Evolutionary conservation across 73 alveolate genomes (phyloP), one percentile per base, ranked within the genome.

Genomic region (Stentor roeselii): DNA sequence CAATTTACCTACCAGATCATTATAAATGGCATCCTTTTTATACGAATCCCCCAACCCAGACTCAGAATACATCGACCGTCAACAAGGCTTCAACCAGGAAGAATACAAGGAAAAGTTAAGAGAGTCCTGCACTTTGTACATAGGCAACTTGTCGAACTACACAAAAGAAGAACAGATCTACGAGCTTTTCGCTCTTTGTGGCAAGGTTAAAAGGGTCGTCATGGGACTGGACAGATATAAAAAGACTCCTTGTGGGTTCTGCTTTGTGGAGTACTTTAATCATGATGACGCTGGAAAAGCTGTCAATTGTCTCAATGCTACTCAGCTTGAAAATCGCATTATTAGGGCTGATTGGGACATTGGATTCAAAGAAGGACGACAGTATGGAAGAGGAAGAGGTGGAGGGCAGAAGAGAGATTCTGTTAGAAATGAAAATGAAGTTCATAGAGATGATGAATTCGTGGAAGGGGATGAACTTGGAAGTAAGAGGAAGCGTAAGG

Each of bases 341-440:
- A 96, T 98, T 36, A 90, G 92, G 88, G 99, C 96, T 42, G 99
- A 98, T 84, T 94, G 96, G 97, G 99, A 98, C 86, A 87, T 92
- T 38, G 99, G 99, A 41, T 97, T 92, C 89, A 92, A 91, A 58
- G 98, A 96, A 38, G 99, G 99, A 36, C 89, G 99, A 75, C 97
- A 98, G 86, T 98, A 78, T 80, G 99, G 99, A 75, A 91, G 99
- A 85, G 99, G 99, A 34, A 92, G 83, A 84, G 87, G 83, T 37
- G 99, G 99, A 1, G 87, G 87, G 32, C 86, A 59, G 31, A 59
- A 35, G 35, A n/a, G 86, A n/a, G 86, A 59, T 87, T 40, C 84
- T 27, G 50, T 80, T 78, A 61, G 59, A 31, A 42, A 34, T 2
- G 87, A 34, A 14, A 21, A 0, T 39, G 83, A 80, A n/a, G 27